Conservation (phyloP, 305 asterid species). For the Rubia tinctorum region DNA sequence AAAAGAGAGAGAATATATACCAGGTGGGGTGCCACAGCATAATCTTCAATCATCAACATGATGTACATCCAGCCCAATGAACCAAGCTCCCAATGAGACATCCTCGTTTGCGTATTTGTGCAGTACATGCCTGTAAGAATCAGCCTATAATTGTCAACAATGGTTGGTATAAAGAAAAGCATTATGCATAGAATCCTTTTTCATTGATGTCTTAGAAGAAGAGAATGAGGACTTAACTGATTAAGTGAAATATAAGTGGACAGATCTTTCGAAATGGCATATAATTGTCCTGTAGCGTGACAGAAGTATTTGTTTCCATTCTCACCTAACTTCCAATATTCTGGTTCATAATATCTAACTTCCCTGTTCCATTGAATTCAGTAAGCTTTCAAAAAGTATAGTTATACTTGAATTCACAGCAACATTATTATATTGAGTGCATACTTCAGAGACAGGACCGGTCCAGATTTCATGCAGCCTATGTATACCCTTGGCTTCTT, state of each 20-base stretch:
- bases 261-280: conserved; percentile 85
- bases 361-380: conserved; percentile 51
- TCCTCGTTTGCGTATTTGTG: conserved; percentile 96
- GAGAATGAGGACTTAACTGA: conserved; percentile 44
- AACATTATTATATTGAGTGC: conserved; percentile 2
- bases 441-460: conserved; percentile 91
- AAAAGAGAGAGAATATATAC: conserved; percentile 29
- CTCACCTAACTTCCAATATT: conserved; percentile 95
- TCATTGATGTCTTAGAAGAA: not conserved
- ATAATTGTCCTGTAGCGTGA: conserved; percentile 91
- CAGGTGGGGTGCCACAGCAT: conserved; percentile 93
- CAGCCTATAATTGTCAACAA: conserved; percentile 11
- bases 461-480: conserved; percentile 97
- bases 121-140: conserved; percentile 59
- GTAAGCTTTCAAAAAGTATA: conserved; percentile 9
- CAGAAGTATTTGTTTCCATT: conserved; percentile 90
- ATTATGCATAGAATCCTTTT: not conserved
- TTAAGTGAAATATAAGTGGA: conserved; percentile 69
- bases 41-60: conserved; percentile 83
- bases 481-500: conserved; percentile 68
- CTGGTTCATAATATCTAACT: conserved; percentile 94
- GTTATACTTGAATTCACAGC: not conserved
- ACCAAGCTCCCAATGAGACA: conserved; percentile 94
- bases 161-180: not conserved
- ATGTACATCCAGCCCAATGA: conserved; percentile 81